These are phyloP conservation scores for Centella asiatica DNA, from an alignment of 129 eudicot genomes.

Conservation along the genomic window DNA sequence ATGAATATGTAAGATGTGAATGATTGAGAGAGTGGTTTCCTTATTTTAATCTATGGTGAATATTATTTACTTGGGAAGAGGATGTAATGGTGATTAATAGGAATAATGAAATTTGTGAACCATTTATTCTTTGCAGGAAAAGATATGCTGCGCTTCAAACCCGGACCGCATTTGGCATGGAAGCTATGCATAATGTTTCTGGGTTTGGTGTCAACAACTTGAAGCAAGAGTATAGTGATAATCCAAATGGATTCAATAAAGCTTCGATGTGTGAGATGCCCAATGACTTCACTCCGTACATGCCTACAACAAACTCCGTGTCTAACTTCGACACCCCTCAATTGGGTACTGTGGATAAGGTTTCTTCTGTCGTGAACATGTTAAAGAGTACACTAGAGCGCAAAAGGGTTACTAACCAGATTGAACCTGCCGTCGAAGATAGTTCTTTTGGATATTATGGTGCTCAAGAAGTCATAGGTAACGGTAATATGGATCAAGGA, in stretches of 20 bases:
- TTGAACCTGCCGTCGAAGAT: constrained; percentile 44
- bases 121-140: constrained; percentile 43
- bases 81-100: not conserved
- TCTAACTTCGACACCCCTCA: constrained; percentile 37
- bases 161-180: constrained; percentile 56
- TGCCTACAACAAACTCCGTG: constrained; percentile 56
- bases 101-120: not conserved
- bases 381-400: constrained; percentile 81
- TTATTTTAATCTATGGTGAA: not conserved
- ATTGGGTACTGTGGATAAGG: constrained; percentile 36
- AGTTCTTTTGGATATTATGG: constrained; percentile 42
- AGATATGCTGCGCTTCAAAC: constrained; percentile 76
- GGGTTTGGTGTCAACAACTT: constrained; percentile 36
- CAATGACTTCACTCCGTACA: constrained; percentile 36
- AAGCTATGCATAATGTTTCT: constrained; percentile 46
- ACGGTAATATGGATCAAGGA: constrained; percentile 29
- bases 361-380: constrained; percentile 85
- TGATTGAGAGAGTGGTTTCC: not conserved
- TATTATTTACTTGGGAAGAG: not conserved
- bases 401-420: constrained; percentile 43
- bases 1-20: not conserved
- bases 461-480: constrained; percentile 26
- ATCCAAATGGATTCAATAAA: constrained; percentile 28
- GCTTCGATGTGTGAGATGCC: constrained; percentile 28
- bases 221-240: constrained; percentile 33